Base-by-base conservation (phyloP, 768 basidiomycete species). In the Dendrothele bispora region DNA sequence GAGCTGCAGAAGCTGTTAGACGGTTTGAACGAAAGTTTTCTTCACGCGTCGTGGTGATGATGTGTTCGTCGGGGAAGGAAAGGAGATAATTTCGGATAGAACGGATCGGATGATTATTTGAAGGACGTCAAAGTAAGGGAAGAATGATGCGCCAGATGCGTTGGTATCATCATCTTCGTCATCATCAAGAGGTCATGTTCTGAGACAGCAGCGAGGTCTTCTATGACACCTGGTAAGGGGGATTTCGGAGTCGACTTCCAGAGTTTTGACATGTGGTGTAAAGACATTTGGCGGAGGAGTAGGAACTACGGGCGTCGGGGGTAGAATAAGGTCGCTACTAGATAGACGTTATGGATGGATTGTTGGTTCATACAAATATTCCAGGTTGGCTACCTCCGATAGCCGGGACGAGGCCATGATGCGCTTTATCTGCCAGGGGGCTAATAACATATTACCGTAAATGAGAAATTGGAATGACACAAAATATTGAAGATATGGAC, bases 1-100 rank as follows among this genome's bases (percentile, higher is more conserved):
- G 21, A 61, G 59, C 27, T 62, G 57, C 29, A 5, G 21, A 27
- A 39, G 64, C 68, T 11, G 59, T 67, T 22, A 73, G 72, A 42
- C 65, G 71, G 20, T 71, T 75, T 38, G 78, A 78, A 29, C 84
- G 77, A 65, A 83, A 89, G 20, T 84, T 70, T 38, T 74, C 70
- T 30, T 74, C 74, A 58, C 77, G 72, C 1, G 78, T 74, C n/a
- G n/a, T 7, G 72, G 78, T 14, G 80, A 71, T 2, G 77, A 79
- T n/a, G n/a, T n/a, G n/a, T 49, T 91, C 88, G 59, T 91, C 84
- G 0, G 91, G 91, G 12, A 94, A 79, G 0, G 87, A 82, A 26
- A 94, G 71, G 17, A 93, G 69, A 62, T 93, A 94, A 61, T 90
- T 90, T 11, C 92, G 79, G 26, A 91, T 86, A 12, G 86, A 84